Base-by-base conservation (phyloP, 2,329 filamentous ascomycete species). In the Aspergillus texensis region DNA sequence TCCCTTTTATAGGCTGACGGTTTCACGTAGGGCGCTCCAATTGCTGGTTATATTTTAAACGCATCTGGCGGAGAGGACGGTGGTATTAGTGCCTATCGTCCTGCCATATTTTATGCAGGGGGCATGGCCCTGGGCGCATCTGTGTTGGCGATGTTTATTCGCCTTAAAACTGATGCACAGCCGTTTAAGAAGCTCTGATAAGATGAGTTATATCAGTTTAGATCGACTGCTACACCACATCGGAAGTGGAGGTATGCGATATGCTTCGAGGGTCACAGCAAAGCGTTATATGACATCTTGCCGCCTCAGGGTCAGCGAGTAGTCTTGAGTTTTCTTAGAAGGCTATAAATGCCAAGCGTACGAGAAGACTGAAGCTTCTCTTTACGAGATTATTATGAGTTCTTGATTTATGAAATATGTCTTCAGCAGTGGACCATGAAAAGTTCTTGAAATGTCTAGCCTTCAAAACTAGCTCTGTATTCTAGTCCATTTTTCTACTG, bases 91-190 rank as follows among this genome's bases (percentile, higher is more conserved):
- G 83, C 86, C 0, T 89, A 86, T 67, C 79, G 85, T 21, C 85
- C 86, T 0, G 86, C 87, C 1, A 89, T 89, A 73, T 88, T 85
- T 71, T 88, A 88, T 68, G 86, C 86, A 4, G 87, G 86, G 1
- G 82, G 81, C 0, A 77, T 87, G 71, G 81, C 84, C 0, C 69
- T 84, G 21, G 79, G 71, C 1, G 80, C 84, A 1, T 79, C 82
- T 8, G 68, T 74, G 3, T 73, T 84, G 39, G 78, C 85, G 19
- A 72, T 72, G 36, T 56, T 77, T 41, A 80, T 83, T 54, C 78
- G 84, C 11, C 68, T 85, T 53, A 80, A 78, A 61, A 77, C 82
- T 46, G 81, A 78, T 64, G 74, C 68, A 54, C 76, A 70, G 24
- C 63, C 76, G 14, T 68, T 80, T 21, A 78, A 77, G 34, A 80